A percentile compares a stretch with the other conserved stretches of the same genome.
Evolutionary conservation across 306 rosid species (phyloP).

Genomic region (Sicyos edulis): DNA sequence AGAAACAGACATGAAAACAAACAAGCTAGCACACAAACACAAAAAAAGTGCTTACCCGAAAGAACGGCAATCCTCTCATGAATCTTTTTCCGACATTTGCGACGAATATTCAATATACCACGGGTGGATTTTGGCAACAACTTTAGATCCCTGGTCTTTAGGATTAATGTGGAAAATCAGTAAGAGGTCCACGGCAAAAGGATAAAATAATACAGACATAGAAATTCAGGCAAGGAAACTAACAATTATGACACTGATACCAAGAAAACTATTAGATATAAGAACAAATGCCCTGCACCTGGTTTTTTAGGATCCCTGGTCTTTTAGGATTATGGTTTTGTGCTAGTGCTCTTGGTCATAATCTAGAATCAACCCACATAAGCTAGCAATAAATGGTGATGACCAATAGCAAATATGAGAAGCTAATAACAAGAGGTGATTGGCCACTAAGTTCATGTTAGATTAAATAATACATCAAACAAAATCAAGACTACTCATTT

Average conservation of each 20-base stretch:
- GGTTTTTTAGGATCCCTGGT: too few relatives aligned
- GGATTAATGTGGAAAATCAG: conserved; percentile 19
- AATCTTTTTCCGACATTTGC: conserved; percentile 72
- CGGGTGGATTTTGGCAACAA: conserved; percentile 60
- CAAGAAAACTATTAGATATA: background rate
- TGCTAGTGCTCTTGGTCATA: too few relatives aligned
- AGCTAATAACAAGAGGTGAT: background rate
- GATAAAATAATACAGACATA: background rate
- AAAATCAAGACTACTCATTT: background rate
- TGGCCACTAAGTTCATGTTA: background rate
- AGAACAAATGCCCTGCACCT: background rate
- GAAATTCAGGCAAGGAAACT: background rate
- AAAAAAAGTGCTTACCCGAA: conserved; percentile 49
- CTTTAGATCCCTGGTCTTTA: conserved; percentile 78
- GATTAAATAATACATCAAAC: background rate
- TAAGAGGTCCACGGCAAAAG: background rate
- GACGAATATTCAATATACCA: conserved; percentile 47
- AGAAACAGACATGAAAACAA: conserved; percentile 22
- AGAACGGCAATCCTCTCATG: conserved; percentile 74
- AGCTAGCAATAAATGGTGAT: background rate
- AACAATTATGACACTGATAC: background rate
- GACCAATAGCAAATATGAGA: background rate
- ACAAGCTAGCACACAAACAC: conserved; percentile 12
- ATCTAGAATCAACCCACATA: background rate
- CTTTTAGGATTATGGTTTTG: too few relatives aligned